These are phyloP conservation scores for Haplosporangium sp. DNA, from an alignment of 371 early-diverging fungal species.

Conservation along the genomic window DNA sequence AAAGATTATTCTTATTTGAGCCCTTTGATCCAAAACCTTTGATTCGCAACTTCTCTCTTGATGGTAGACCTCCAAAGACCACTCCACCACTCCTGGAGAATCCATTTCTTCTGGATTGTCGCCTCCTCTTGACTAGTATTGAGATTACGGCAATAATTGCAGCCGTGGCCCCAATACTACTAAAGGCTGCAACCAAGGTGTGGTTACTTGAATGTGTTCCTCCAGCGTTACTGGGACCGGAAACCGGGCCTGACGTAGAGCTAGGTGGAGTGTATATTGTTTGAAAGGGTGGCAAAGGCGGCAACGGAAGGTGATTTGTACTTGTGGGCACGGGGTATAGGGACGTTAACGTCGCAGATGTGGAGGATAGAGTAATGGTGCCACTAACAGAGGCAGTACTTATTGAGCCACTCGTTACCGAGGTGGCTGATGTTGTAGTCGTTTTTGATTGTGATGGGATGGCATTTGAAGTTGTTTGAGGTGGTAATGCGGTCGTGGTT, in stretches of 20 bases:
- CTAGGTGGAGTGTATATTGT: not conserved
- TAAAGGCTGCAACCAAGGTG: conserved; percentile 12
- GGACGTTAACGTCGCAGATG: not conserved
- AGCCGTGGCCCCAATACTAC: conserved; percentile 11
- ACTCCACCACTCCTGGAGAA: not conserved
- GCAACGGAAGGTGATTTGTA: conserved; percentile 13
- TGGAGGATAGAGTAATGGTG: not conserved
- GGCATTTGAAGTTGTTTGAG: too few relatives aligned
- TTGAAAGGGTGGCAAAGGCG: conserved; percentile 18
- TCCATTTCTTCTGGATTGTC: not conserved
- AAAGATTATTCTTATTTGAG: conserved; percentile 6
- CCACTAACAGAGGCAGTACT: too few relatives aligned
- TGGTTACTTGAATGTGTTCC: not conserved
- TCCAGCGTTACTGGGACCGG: not conserved
- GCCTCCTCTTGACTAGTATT: conserved; percentile 22
- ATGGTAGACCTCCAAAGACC: not conserved
- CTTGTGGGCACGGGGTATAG: not conserved
- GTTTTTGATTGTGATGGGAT: too few relatives aligned
- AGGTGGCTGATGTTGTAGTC: too few relatives aligned
- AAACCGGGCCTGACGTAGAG: not conserved
- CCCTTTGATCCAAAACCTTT: conserved; percentile 8
- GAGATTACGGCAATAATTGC: conserved; percentile 21
- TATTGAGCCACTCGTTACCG: not conserved
- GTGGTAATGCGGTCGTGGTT: too few relatives aligned
- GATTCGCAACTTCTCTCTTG: not conserved